Evolutionary conservation across 2,329 filamentous ascomycete genomes (phyloP), one percentile per base, ranked within the genome.

Genomic region (Coleophoma cylindrospora): DNA sequence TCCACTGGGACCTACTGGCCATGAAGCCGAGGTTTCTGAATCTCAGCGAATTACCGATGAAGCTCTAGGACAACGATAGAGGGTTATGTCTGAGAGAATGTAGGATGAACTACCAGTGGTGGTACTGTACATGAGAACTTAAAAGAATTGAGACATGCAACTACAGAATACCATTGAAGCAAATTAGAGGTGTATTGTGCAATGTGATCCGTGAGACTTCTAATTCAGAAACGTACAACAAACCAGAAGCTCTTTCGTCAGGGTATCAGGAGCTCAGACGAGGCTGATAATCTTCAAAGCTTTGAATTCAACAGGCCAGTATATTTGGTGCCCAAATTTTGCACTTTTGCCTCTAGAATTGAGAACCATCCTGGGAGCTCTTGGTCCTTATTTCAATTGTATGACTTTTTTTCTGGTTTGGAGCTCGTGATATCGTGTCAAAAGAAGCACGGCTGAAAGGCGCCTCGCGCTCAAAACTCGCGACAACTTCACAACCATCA

Each of bases 1-100:
- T 69, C 92, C 92, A 37, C 79, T 97, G 50, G 78, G 74, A 55
- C 73, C 83, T n/a, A 73, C 72, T 43, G 77, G 76, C 40, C 71
- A 83, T 56, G 65, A 75, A n/a, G 81, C 75, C 22, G 77, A 84
- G 65, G 76, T 86, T 33, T 70, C 74, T 40, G 74, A 79, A 62
- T 70, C 71, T 43, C 80, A 85, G 66, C 73, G 75, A 55, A 75
- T 83, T 54, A 82, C 78, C 50, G 73, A 81, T 50, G 75, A 77
- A 61, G 74, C 74, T 48, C 70, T 81, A 50, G 81, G 76, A 57
- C 81, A 86, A 70, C 74, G 82, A 71, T 86, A 77, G 21, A 34
- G 6, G 43, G 3, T 43, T 41, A 40, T 22, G 21, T 36, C 14
- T 47, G 27, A n/a, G 50, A 47, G 44, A 50, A 48, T 47, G 21